Base-by-base conservation (phyloP, 495 filamentous ascomycete genomes). In the Coniosporium apollinis region DNA sequence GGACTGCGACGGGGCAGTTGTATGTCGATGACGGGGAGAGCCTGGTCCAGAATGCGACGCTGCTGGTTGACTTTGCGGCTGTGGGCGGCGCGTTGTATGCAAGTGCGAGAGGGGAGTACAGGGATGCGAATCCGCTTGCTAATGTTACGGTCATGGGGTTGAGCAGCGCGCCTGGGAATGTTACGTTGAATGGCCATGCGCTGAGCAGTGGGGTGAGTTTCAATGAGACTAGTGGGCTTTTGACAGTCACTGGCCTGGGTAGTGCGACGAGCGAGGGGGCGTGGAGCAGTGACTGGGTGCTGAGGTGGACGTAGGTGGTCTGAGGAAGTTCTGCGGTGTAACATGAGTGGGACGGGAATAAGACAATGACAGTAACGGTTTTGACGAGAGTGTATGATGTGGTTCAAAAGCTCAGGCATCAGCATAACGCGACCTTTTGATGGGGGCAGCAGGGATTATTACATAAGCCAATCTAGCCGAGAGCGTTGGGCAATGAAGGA, bases 11-110 rank as follows among this genome's bases (percentile, higher is more conserved):
- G 2, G 83, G 84, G 0, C 37, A 61, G 11, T 49, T 91, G 3
- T 87, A 91, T 46, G 46, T 89, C 7, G 83, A 91, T 46, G 84
- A 92, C 50, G 83, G 83, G 0, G 76, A 77, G 52, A 81, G 73
- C 29, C 22, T 87, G 20, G 44, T 43, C 18, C 81, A 69, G 2
- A 56, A 63, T 14, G 57, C 59, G 0, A 76, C 69, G 19, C 21
- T 46, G 22, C 21, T 38, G 15, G 48, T 51, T 5, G 48, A 51
- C 21, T 44, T 51, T 13, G 41, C 45, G 0, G 48, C 38, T 3
- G 33, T 29, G 15, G 34, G 37, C 18, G 46, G 46, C 9, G 44
- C 29, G 24, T 30, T 51, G 20, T 45, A 38, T 21, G 39, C 46
- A 0, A 43, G 39, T 13, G 45, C 37, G 6, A 31, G 46, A 14